These are phyloP conservation scores for Skeletonema menzelii DNA, from an alignment of 108 stramenopile species.

Conservation along the genomic window DNA sequence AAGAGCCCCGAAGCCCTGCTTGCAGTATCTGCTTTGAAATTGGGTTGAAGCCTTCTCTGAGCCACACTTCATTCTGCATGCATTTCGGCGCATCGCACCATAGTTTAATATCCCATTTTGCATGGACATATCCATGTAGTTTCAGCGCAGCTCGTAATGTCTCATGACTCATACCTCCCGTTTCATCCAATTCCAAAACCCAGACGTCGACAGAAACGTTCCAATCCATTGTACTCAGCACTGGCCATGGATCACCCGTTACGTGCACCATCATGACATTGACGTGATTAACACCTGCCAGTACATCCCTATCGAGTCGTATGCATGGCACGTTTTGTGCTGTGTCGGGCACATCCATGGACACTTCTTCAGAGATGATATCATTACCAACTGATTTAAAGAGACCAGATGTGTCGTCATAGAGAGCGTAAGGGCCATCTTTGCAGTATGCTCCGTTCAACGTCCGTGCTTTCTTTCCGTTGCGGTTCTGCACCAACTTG, in stretches of 20 bases:
- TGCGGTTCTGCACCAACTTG: slow-evolving; percentile 31
- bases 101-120: slow-evolving; percentile 57
- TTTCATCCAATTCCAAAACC: slow-evolving; percentile 47
- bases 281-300: slow-evolving; percentile 40
- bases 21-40: slow-evolving; percentile 17
- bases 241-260: slow-evolving; percentile 49
- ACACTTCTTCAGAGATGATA: background rate
- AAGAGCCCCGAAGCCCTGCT: slow-evolving; percentile 23
- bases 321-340: slow-evolving; percentile 31
- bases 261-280: slow-evolving; percentile 53
- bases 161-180: slow-evolving; percentile 32
- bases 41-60: slow-evolving; percentile 53
- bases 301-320: slow-evolving; percentile 29
- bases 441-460: slow-evolving; percentile 49
- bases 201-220: slow-evolving; percentile 49
- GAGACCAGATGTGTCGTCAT: slow-evolving; percentile 15
- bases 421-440: slow-evolving; percentile 21
- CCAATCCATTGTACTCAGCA: slow-evolving; percentile 56
- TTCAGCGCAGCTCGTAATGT: slow-evolving; percentile 35
- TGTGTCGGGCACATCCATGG: slow-evolving; percentile 12
- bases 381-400: slow-evolving; percentile 23
- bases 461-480: slow-evolving; percentile 21
- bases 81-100: slow-evolving; percentile 54
- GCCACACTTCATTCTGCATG: slow-evolving; percentile 56
- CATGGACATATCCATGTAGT: slow-evolving; percentile 52